Evolutionary conservation across 768 basidiomycete species (phyloP).

Genomic region (Hericium erinaceus): DNA sequence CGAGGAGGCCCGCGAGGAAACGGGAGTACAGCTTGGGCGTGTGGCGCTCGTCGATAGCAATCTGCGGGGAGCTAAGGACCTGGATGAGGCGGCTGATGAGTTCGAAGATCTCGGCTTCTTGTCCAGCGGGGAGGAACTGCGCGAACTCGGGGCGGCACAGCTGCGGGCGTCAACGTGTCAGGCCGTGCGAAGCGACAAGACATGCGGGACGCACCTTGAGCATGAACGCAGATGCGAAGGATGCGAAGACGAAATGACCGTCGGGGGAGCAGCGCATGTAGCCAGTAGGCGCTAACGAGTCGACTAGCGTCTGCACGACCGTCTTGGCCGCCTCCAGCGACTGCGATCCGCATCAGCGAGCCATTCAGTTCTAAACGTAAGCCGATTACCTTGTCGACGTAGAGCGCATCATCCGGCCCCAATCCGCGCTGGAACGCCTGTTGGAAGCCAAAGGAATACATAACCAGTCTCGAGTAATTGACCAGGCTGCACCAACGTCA

Average conservation of each 20-base stretch:
- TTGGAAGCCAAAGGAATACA: slow-evolving; percentile 35
- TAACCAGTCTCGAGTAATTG: slow-evolving; percentile 27
- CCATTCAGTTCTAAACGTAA: not conserved
- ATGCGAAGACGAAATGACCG: slow-evolving; percentile 18
- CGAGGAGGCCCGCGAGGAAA: slow-evolving; percentile 66
- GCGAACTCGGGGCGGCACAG: slow-evolving; percentile 74
- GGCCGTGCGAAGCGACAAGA: not conserved
- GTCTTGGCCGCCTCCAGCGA: slow-evolving; percentile 10
- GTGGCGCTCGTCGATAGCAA: slow-evolving; percentile 74
- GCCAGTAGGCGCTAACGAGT: slow-evolving; percentile 10
- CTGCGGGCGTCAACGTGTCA: slow-evolving; percentile 24
- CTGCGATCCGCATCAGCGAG: slow-evolving; percentile 1
- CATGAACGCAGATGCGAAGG: slow-evolving; percentile 64
- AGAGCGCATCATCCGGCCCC: slow-evolving; percentile 17
- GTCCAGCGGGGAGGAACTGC: slow-evolving; percentile 45
- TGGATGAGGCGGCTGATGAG: slow-evolving; percentile 60
- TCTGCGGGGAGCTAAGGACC: slow-evolving; percentile 56
- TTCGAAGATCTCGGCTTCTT: slow-evolving; percentile 50
- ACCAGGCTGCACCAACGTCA: slow-evolving; percentile 10
- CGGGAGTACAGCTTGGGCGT: slow-evolving; percentile 74
- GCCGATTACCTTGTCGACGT: slow-evolving; percentile 18
- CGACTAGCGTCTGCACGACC: slow-evolving; percentile 12
- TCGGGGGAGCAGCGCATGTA: slow-evolving; percentile 22
- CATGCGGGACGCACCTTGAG: slow-evolving; percentile 46
- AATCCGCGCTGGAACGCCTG: slow-evolving; percentile 21